Percentiles rank a stretch among this genome's conserved stretches.
These are phyloP conservation scores for Phaeophleospora eucalypticola DNA, from an alignment of 2,329 filamentous ascomycete genomes.

Conservation along the genomic window DNA sequence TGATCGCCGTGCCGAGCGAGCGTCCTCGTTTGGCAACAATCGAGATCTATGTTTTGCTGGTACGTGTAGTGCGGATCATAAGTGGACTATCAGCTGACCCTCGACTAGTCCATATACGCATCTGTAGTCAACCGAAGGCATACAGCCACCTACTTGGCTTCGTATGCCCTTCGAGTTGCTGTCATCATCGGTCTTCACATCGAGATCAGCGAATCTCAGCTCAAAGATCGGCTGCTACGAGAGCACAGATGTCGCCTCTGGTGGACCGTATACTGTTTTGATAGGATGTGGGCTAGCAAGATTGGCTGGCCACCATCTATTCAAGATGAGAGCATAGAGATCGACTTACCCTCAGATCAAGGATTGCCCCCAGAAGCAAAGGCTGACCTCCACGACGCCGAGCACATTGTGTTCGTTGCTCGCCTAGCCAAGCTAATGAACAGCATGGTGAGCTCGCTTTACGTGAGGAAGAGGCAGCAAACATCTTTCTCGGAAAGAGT, in stretches of 20 bases:
- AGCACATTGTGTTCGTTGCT: conserved; percentile 39
- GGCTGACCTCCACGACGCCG: conserved; percentile 35
- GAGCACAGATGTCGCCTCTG: conserved; percentile 34
- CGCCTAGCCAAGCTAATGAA: conserved; percentile 36
- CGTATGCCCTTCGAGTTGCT: conserved; percentile 43
- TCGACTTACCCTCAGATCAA: conserved; percentile 40
- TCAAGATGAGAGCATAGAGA: conserved; percentile 36
- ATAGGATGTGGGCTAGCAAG: conserved; percentile 35
- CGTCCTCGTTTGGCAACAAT: conserved; percentile 43
- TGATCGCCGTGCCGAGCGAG: conserved; percentile 41
- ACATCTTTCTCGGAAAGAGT: conserved; percentile 35
- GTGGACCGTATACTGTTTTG: conserved; percentile 35
- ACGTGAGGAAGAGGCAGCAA: conserved; percentile 28
- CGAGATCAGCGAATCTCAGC: conserved; percentile 38
- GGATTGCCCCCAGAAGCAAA: conserved; percentile 24
- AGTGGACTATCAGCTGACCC: neutral
- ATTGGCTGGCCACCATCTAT: conserved; percentile 33
- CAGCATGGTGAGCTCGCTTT: conserved; percentile 28
- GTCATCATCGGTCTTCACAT: conserved; percentile 46
- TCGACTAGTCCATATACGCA: conserved; percentile 43
- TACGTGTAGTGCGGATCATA: conserved; percentile 23
- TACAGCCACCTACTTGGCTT: conserved; percentile 42
- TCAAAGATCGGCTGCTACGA: conserved; percentile 34
- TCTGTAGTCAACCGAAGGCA: conserved; percentile 44
- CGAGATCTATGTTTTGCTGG: conserved; percentile 44